Percentiles rank a stretch among this genome's conserved stretches.
Evolutionary conservation across 805 yeast genomes (phyloP).

Genomic region (Saccharomycopsis babjevae): DNA sequence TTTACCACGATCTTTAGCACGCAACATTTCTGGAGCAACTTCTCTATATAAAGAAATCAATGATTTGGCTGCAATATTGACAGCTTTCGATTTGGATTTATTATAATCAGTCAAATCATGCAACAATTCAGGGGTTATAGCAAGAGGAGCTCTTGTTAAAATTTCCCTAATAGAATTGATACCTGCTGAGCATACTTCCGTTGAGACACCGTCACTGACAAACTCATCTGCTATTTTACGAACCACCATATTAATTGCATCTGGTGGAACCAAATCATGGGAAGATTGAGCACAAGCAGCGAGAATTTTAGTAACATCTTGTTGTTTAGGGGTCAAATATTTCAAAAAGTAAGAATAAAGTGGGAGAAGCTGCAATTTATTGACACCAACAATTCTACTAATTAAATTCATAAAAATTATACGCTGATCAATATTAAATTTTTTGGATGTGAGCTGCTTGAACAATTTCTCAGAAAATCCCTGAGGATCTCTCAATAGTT

Average conservation of each 20-base stretch:
- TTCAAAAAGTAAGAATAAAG: constrained; percentile 81
- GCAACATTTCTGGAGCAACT: constrained; percentile 92
- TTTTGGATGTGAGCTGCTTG: constrained; percentile 58
- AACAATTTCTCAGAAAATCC: constrained; percentile 88
- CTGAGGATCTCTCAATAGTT: constrained; percentile 90
- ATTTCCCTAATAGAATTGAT: constrained; percentile 91
- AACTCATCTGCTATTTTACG: constrained; percentile 95
- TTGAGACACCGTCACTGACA: constrained; percentile 95
- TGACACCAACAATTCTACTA: constrained; percentile 87
- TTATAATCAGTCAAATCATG: constrained; percentile 87
- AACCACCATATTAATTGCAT: constrained; percentile 65
- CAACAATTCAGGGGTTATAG: constrained; percentile 76
- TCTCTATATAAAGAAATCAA: constrained; percentile 82
- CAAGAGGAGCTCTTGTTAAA: constrained; percentile 85
- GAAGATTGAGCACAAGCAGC: constrained; percentile 96
- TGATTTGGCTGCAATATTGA: constrained; percentile 87
- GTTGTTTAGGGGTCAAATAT: constrained; percentile 88
- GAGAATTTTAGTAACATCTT: constrained; percentile 89
- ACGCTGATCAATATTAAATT: constrained; percentile 77
- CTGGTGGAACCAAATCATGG: constrained; percentile 97
- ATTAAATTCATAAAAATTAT: constrained; percentile 79
- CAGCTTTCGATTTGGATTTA: constrained; percentile 90
- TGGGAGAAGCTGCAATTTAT: constrained; percentile 83
- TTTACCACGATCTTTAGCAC: constrained; percentile 87
- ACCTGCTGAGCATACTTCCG: constrained; percentile 98